Evolutionary conservation across 495 filamentous ascomycete species (phyloP).

Genomic region (Penicillium odoratum): DNA sequence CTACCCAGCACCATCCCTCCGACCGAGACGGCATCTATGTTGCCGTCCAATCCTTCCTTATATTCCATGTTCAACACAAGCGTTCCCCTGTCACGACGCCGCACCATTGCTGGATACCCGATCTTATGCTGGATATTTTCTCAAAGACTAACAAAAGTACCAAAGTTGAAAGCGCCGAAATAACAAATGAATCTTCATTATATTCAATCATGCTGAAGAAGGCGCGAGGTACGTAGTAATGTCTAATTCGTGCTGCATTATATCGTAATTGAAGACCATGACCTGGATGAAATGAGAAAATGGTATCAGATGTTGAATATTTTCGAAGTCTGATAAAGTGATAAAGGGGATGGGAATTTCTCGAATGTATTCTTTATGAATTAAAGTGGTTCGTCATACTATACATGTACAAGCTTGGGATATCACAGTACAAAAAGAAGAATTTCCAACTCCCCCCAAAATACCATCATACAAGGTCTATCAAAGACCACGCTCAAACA

Average conservation of each 20-base stretch:
- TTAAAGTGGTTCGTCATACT: conserved; percentile 3
- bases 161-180: conserved; percentile 14
- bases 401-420: conserved; percentile 16
- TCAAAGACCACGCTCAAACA: conserved; percentile 9
- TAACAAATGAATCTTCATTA: conserved; percentile 8
- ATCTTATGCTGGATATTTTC: conserved; percentile 27
- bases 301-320: neutral
- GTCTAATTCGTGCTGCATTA: conserved; percentile 8
- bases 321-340: too few species aligned
- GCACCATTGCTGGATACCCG: conserved; percentile 43
- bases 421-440: conserved; percentile 16
- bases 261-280: conserved; percentile 4
- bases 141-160: conserved; percentile 7
- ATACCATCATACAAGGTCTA: neutral
- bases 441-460: neutral
- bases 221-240: conserved; percentile 15
- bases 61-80: conserved; percentile 32
- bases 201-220: neutral
- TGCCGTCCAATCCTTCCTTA: conserved; percentile 5
- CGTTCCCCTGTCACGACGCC: conserved; percentile 23
- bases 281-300: neutral
- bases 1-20: conserved; percentile 14
- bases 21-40: conserved; percentile 9
- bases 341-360: neutral
- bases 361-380: conserved; percentile 8